A percentile compares a stretch with the other conserved stretches of the same genome.
phyloP scores from a whole-genome alignment of 169 alveolate species.

The Eimeria praecox region DNA sequence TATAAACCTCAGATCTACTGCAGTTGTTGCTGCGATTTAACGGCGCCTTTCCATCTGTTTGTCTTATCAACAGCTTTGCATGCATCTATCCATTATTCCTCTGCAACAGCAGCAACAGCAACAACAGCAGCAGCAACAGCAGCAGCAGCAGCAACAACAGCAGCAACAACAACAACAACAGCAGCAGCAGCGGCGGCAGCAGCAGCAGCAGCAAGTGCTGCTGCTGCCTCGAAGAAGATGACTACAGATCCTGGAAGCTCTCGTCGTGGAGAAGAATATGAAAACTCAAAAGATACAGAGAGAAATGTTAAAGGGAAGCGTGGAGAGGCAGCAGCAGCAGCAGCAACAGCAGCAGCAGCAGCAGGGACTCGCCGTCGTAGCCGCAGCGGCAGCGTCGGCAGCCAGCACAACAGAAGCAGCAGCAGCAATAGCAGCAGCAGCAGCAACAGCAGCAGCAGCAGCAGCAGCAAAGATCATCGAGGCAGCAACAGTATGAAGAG shows the following conservation, averaged over 20 bases:
- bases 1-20: not conserved
- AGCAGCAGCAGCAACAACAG: not conserved
- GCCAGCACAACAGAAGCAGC: slow-evolving; percentile 12
- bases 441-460: slow-evolving; percentile 35
- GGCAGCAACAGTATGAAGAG: not conserved
- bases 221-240: not conserved
- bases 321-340: slow-evolving; percentile 18
- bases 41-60: not conserved
- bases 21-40: not conserved
- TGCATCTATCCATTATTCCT: not conserved
- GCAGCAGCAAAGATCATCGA: not conserved
- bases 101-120: not conserved
- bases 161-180: not conserved
- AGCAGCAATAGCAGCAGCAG: slow-evolving; percentile 31
- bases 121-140: not conserved
- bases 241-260: not conserved
- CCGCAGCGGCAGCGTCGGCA: slow-evolving; percentile 14
- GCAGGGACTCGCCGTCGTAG: slow-evolving; percentile 1
- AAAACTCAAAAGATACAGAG: not conserved
- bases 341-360: slow-evolving; percentile 6
- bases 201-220: not conserved
- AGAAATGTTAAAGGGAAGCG: not conserved
- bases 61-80: not conserved
- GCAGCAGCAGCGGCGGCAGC: not conserved
- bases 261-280: not conserved